These are phyloP conservation scores for Tetrastigma voinierianum DNA, from an alignment of 164 flowering plant genomes.

Conservation along the genomic window DNA sequence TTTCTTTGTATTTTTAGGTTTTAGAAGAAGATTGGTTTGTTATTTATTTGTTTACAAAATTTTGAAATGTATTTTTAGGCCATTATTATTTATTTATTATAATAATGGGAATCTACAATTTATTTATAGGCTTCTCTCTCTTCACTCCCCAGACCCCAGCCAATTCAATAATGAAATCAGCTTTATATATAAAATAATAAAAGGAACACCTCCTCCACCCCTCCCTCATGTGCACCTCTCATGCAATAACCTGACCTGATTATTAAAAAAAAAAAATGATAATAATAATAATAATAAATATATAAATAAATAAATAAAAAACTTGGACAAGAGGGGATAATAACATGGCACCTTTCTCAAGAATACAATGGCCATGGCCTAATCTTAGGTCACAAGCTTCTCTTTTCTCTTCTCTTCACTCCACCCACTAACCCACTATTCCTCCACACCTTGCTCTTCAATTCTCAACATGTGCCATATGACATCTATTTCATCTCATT, in stretches of 20 bases:
- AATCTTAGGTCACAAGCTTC: neutral
- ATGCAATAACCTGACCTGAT: slow-evolving; percentile 4
- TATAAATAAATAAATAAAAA: neutral
- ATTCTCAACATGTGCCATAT: neutral
- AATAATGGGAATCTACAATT: too few species aligned
- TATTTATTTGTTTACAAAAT: too few species aligned
- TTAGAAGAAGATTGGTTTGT: too few species aligned
- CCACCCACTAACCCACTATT: neutral
- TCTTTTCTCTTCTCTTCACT: neutral
- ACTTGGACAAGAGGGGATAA: neutral
- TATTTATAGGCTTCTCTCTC: too few species aligned
- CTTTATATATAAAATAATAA: neutral
- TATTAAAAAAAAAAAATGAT: too few species aligned
- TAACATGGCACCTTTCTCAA: slow-evolving; percentile 15
- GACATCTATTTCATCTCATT: too few species aligned
- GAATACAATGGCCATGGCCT: slow-evolving; percentile 5
- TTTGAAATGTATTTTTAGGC: too few species aligned
- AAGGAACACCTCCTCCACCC: neutral
- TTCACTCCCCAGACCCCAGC: too few species aligned
- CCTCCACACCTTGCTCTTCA: neutral
- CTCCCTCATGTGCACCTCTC: slow-evolving; percentile 1
- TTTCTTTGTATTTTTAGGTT: too few species aligned
- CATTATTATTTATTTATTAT: too few species aligned
- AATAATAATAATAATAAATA: too few species aligned
- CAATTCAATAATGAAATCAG: neutral